These are phyloP conservation scores for Moniliophthora roreri DNA, from an alignment of 1,284 basidiomycete genomes.

Conservation along the genomic window DNA sequence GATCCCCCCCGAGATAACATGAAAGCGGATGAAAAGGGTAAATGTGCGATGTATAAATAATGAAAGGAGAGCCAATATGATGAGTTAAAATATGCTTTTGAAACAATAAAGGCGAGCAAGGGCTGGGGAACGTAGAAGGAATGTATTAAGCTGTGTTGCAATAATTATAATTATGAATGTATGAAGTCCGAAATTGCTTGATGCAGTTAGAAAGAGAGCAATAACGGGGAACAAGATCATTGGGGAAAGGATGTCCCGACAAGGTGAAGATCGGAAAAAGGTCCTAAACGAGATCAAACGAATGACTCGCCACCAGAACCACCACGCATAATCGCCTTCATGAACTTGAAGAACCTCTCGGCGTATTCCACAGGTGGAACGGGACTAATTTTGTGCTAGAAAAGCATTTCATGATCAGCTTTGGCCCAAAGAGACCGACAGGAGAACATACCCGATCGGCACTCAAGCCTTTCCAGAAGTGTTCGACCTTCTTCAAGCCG, in stretches of 20 bases:
- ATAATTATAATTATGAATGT: too few relatives aligned
- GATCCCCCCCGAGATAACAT: too few relatives aligned
- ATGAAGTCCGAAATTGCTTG: too few relatives aligned
- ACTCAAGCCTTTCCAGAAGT: conserved; percentile 89
- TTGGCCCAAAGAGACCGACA: conserved; percentile 11
- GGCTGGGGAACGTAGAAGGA: too few relatives aligned
- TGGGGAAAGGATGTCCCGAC: neutral
- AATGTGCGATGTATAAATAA: too few relatives aligned
- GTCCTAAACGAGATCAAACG: conserved; percentile 13
- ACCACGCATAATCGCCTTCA: conserved; percentile 85
- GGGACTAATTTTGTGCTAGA: conserved; percentile 90
- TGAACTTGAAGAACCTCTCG: conserved; percentile 84
- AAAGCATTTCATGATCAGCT: conserved; percentile 9
- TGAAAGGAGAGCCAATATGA: too few relatives aligned
- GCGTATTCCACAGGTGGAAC: conserved; percentile 85
- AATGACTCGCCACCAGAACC: conserved; percentile 71
- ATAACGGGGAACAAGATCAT: neutral
- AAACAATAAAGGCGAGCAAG: too few relatives aligned
- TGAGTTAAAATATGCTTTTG: too few relatives aligned
- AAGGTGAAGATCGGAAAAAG: neutral
- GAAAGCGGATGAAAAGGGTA: too few relatives aligned
- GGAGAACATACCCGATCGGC: conserved; percentile 74
- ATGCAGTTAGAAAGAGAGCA: neutral
- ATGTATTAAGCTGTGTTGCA: too few relatives aligned
- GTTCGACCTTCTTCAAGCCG: conserved; percentile 79